Percentiles rank a stretch among this genome's conserved stretches.
Conservation (phyloP, 495 filamentous ascomycete species). For the Aspergillus sparsus region DNA sequence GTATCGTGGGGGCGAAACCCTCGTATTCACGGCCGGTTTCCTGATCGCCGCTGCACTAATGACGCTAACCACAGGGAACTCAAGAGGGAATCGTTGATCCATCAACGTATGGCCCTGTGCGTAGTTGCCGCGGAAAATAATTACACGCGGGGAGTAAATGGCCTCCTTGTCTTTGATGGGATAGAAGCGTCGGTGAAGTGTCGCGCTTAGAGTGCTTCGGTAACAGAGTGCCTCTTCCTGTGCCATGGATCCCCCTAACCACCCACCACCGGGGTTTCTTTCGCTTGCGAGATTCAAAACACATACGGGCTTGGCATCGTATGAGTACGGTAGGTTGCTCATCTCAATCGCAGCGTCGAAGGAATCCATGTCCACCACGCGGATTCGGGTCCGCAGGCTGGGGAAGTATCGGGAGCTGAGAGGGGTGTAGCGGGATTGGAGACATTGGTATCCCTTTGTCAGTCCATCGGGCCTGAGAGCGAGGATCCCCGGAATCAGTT, state of each 20-base stretch:
- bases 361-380: slow-evolving; percentile 52
- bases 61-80: slow-evolving; percentile 55
- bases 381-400: slow-evolving; percentile 25
- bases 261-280: slow-evolving; percentile 55
- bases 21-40: slow-evolving; percentile 42
- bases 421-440: slow-evolving; percentile 14
- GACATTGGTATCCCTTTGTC: slow-evolving; percentile 24
- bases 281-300: slow-evolving; percentile 65
- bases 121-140: slow-evolving; percentile 53
- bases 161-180: slow-evolving; percentile 52
- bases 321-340: slow-evolving; percentile 15
- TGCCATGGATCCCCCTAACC: slow-evolving; percentile 52
- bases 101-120: slow-evolving; percentile 45
- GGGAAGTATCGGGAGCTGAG: slow-evolving; percentile 27
- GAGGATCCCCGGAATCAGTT: slow-evolving; percentile 24
- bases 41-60: slow-evolving; percentile 59
- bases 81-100: slow-evolving; percentile 27
- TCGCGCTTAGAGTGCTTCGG: slow-evolving; percentile 57
- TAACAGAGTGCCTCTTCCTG: slow-evolving; percentile 70
- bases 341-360: slow-evolving; percentile 52
- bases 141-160: slow-evolving; percentile 61
- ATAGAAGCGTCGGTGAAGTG: slow-evolving; percentile 57
- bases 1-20: slow-evolving; percentile 30
- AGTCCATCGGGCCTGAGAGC: slow-evolving; percentile 28
- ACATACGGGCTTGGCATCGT: slow-evolving; percentile 41